phyloP scores from a whole-genome alignment of 202 grass and related monocot genomes.

The Musa balbisiana region DNA sequence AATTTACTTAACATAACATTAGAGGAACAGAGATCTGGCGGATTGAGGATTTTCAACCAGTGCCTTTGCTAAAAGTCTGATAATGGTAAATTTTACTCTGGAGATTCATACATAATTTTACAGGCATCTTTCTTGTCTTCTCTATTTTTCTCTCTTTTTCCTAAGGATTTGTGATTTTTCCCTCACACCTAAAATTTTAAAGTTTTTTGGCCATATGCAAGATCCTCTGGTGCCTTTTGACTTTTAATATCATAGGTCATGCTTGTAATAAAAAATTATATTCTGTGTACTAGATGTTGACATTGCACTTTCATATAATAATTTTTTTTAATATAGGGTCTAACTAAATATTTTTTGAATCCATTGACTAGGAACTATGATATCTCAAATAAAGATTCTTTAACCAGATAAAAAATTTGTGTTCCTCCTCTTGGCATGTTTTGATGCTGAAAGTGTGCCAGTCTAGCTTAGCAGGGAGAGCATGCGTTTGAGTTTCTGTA shows the following conservation, averaged over 20 bases:
- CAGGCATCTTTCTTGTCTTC: slow-evolving; percentile 33
- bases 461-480: too few species aligned
- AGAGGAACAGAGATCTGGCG: slow-evolving; percentile 92
- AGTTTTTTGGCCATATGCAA: too few species aligned
- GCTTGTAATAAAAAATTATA: not conserved
- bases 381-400: not conserved
- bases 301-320: too few species aligned
- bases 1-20: slow-evolving; percentile 26
- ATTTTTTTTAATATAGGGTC: too few species aligned
- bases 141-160: not conserved
- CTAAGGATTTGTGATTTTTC: not conserved
- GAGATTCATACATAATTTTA: slow-evolving; percentile 89
- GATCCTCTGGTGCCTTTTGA: too few species aligned
- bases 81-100: slow-evolving; percentile 79
- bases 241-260: not conserved
- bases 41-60: slow-evolving; percentile 78
- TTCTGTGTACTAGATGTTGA: not conserved
- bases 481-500: too few species aligned
- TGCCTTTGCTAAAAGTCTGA: slow-evolving; percentile 55
- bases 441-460: too few species aligned
- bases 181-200: not conserved
- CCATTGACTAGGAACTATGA: not conserved
- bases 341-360: not conserved
- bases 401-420: too few species aligned
- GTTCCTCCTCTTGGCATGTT: too few species aligned